Conservation (phyloP, 1,284 basidiomycete genomes). For the Trametes hirsuta region DNA sequence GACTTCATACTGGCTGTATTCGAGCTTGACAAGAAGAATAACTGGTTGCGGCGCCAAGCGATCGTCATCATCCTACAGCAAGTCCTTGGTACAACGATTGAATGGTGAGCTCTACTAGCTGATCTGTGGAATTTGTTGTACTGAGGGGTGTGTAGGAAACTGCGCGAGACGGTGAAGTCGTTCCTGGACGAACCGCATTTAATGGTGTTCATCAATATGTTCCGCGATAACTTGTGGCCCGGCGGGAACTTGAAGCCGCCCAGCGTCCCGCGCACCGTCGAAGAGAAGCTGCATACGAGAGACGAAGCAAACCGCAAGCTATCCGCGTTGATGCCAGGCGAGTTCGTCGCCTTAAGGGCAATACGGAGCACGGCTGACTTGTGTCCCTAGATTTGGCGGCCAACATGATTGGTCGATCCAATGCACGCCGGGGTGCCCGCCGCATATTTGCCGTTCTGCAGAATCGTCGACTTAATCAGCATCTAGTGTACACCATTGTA, state of each 20-base stretch:
- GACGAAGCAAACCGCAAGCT: conserved; percentile 89
- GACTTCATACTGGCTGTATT: conserved; percentile 92
- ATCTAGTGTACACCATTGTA: conserved; percentile 83
- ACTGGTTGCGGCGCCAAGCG: conserved; percentile 95
- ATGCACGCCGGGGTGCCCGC: conserved; percentile 89
- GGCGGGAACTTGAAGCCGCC: conserved; percentile 72
- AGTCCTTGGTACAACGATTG: conserved; percentile 92
- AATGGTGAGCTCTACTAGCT: conserved; percentile 60
- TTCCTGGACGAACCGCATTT: conserved; percentile 70
- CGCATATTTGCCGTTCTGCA: conserved; percentile 92
- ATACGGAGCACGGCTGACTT: neutral
- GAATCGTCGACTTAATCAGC: conserved; percentile 91
- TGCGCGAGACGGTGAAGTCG: conserved; percentile 76
- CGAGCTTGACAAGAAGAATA: conserved; percentile 93
- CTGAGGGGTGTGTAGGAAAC: conserved; percentile 60
- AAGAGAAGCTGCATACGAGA: conserved; percentile 80
- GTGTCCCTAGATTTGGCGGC: conserved; percentile 80
- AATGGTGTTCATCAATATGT: conserved; percentile 63
- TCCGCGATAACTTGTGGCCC: conserved; percentile 84
- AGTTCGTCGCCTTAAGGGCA: conserved; percentile 10
- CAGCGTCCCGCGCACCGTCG: conserved; percentile 66
- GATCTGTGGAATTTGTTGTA: neutral
- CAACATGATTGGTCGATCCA: conserved; percentile 94
- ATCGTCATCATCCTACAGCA: conserved; percentile 97
- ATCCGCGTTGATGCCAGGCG: conserved; percentile 88